These are phyloP conservation scores for Monarda citriodora DNA, from an alignment of 305 asterid genomes.

Conservation along the genomic window DNA sequence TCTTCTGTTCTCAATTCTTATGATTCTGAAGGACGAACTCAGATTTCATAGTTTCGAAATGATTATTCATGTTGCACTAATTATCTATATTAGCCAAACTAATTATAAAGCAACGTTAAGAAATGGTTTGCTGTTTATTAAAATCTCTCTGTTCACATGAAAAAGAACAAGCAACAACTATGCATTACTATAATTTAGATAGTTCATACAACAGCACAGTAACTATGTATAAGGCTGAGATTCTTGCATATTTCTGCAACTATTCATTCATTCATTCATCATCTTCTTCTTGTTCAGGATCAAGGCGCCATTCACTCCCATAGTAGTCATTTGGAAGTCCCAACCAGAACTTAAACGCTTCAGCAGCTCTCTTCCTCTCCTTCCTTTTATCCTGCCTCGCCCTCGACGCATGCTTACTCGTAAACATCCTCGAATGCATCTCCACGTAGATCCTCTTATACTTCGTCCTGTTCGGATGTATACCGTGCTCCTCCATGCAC, in stretches of 20 bases:
- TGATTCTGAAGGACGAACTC: not conserved
- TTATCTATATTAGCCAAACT: too few species aligned
- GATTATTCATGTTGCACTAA: not conserved
- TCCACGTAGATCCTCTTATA: conserved; percentile 91
- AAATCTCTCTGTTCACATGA: not conserved
- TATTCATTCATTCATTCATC: too few species aligned
- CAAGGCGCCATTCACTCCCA: conserved; percentile 87
- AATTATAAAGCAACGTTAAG: not conserved
- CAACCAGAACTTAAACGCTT: conserved; percentile 98
- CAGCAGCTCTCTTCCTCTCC: conserved; percentile 95
- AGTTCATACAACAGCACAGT: not conserved
- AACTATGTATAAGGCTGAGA: not conserved
- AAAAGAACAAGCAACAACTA: not conserved
- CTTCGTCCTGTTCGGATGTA: conserved; percentile 88
- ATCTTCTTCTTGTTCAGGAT: conserved; percentile 27
- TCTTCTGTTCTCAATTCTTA: not conserved
- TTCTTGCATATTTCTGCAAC: not conserved
- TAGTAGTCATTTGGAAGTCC: conserved; percentile 94
- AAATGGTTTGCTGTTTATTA: not conserved
- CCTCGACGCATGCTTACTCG: conserved; percentile 96
- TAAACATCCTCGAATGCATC: conserved; percentile 99
- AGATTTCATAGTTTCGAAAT: not conserved
- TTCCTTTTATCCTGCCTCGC: conserved; percentile 87
- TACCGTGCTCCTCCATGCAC: conserved; percentile 91
- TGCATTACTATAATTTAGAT: not conserved